Conservation (phyloP, 176 grass and related monocot species). For the Triticum dicoccoides region DNA sequence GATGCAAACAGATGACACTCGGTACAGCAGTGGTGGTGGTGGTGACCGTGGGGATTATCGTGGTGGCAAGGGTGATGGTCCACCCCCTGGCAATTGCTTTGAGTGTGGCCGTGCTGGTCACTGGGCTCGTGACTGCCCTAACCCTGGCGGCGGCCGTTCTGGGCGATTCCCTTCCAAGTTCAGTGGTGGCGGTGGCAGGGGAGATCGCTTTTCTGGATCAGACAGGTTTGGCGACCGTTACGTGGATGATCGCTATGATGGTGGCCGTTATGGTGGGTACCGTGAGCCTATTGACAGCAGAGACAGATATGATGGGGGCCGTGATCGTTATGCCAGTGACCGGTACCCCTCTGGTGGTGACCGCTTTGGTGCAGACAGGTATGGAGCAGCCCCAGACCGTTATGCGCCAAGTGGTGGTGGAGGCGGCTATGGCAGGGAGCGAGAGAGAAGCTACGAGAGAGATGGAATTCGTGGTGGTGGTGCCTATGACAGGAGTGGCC, state of each 20-base stretch:
- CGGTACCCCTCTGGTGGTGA: slow-evolving; percentile 46
- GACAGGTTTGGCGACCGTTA: slow-evolving; percentile 64
- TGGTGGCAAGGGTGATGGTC: slow-evolving; percentile 51
- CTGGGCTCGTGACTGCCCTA: slow-evolving; percentile 69
- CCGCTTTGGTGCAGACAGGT: slow-evolving; percentile 49
- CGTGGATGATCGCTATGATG: slow-evolving; percentile 59
- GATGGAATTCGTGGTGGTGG: slow-evolving; percentile 34
- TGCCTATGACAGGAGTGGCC: slow-evolving; percentile 42
- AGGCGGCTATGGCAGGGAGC: slow-evolving; percentile 44
- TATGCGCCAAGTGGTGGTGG: slow-evolving; percentile 32
- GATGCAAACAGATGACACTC: slow-evolving; percentile 52
- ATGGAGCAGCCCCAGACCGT: slow-evolving; percentile 52
- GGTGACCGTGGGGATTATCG: slow-evolving; percentile 54
- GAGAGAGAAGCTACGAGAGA: slow-evolving; percentile 61
- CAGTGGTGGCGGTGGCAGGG: slow-evolving; percentile 42
- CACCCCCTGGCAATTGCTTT: slow-evolving; percentile 70
- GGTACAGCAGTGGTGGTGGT: slow-evolving; percentile 48
- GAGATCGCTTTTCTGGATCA: slow-evolving; percentile 55
- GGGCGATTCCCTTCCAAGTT: slow-evolving; percentile 48
- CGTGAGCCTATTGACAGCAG: slow-evolving; percentile 59
- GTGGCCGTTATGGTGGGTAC: slow-evolving; percentile 47
- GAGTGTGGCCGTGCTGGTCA: slow-evolving; percentile 72
- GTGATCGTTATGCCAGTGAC: slow-evolving; percentile 56
- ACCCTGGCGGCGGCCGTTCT: slow-evolving; percentile 44
- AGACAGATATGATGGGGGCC: slow-evolving; percentile 48